Percentiles rank a stretch among this genome's conserved stretches.
These are phyloP conservation scores for Pholiota molesta DNA, from an alignment of 768 basidiomycete species.

Conservation along the genomic window DNA sequence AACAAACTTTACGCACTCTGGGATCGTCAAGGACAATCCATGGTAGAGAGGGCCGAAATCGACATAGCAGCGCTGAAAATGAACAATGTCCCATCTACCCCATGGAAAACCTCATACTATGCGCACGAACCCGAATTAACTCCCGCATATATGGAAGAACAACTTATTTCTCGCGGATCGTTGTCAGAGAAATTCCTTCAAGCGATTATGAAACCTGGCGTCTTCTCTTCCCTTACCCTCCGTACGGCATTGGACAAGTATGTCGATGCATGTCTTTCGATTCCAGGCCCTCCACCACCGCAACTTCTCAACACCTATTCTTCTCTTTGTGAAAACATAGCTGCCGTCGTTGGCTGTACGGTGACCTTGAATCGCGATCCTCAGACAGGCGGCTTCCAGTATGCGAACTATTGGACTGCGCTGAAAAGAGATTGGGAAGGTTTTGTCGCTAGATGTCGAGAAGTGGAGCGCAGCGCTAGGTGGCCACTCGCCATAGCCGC, in stretches of 20 bases:
- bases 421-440: conserved; percentile 96
- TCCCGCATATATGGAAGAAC: conserved; percentile 86
- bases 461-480: conserved; percentile 84
- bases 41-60: conserved; percentile 61
- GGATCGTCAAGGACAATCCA: conserved; percentile 79
- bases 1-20: conserved; percentile 70
- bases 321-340: conserved; percentile 74
- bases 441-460: conserved; percentile 87
- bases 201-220: conserved; percentile 83
- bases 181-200: conserved; percentile 80
- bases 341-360: conserved; percentile 84
- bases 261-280: conserved; percentile 67
- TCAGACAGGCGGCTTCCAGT: conserved; percentile 77
- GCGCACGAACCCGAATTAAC: conserved; percentile 78
- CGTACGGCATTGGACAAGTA: conserved; percentile 85
- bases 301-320: conserved; percentile 66
- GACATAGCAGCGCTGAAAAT: conserved; percentile 38
- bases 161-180: conserved; percentile 70
- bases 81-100: conserved; percentile 29
- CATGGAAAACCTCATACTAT: conserved; percentile 62
- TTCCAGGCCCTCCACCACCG: conserved; percentile 58
- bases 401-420: conserved; percentile 81
- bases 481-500: conserved; percentile 75
- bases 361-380: conserved; percentile 73
- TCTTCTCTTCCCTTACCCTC: conserved; percentile 84